phyloP scores from a whole-genome alignment of 768 basidiomycete species.

The Panus rudis region DNA sequence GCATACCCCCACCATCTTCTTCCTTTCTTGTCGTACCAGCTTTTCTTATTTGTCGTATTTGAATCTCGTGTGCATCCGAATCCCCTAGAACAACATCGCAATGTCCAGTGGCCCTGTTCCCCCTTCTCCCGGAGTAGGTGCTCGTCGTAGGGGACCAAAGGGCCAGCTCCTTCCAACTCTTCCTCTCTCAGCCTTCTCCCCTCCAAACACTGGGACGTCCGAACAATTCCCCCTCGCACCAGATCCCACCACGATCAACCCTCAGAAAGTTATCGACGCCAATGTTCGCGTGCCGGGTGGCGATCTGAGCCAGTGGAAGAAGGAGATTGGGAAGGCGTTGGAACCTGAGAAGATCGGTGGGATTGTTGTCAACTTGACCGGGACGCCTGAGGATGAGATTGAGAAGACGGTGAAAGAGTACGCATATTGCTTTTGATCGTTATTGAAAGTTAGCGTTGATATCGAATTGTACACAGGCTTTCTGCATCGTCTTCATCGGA shows the following conservation, averaged over 20 bases:
- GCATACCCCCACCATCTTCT: too few species aligned
- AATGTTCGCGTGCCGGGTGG: slow-evolving; percentile 44
- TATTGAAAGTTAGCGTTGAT: not conserved
- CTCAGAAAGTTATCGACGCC: slow-evolving; percentile 59
- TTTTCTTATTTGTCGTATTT: too few species aligned
- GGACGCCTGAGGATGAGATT: slow-evolving; percentile 29
- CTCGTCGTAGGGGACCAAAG: slow-evolving; percentile 57
- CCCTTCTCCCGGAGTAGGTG: slow-evolving; percentile 34
- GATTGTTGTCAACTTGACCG: slow-evolving; percentile 49
- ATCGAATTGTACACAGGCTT: not conserved
- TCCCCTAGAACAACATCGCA: too few species aligned
- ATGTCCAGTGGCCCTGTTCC: too few species aligned
- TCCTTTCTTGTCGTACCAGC: too few species aligned
- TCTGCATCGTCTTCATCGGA: slow-evolving; percentile 9
- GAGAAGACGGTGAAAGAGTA: slow-evolving; percentile 41
- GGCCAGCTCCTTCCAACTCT: slow-evolving; percentile 57
- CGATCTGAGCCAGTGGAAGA: slow-evolving; percentile 44
- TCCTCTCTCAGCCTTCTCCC: slow-evolving; percentile 68
- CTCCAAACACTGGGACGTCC: slow-evolving; percentile 59
- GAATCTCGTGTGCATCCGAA: too few species aligned
- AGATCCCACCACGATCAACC: slow-evolving; percentile 61
- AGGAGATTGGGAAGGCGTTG: slow-evolving; percentile 40
- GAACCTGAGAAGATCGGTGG: slow-evolving; percentile 41
- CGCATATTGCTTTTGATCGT: slow-evolving; percentile 19
- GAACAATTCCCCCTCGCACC: slow-evolving; percentile 64